phyloP scores from a whole-genome alignment of 2,329 filamentous ascomycete genomes.

The Metarhizium sp. region DNA sequence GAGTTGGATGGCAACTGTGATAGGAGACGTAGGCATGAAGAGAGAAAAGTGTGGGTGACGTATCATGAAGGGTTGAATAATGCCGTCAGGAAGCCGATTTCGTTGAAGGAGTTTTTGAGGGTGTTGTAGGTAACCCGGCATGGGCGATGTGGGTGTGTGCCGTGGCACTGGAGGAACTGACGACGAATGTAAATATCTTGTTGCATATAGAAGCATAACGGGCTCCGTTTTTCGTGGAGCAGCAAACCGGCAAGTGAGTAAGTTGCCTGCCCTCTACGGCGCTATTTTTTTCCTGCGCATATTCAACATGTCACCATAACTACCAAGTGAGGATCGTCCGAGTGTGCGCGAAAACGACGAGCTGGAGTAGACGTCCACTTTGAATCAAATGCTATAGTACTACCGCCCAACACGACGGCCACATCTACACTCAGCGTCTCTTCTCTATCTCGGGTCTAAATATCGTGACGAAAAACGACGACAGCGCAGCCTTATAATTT shows the following conservation, averaged over 20 bases:
- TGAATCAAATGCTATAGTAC: too few relatives aligned
- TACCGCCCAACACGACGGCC: too few relatives aligned
- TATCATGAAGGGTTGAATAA: constrained; percentile 89
- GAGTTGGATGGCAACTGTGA: constrained; percentile 31
- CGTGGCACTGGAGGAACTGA: background rate
- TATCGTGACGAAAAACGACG: background rate
- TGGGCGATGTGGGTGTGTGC: background rate
- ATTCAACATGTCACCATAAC: too few relatives aligned
- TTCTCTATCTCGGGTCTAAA: background rate
- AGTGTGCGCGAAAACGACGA: too few relatives aligned
- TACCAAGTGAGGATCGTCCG: too few relatives aligned
- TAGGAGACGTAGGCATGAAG: constrained; percentile 31
- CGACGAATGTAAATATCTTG: background rate
- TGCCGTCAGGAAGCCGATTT: constrained; percentile 81
- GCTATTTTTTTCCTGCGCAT: too few relatives aligned
- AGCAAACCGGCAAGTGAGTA: too few relatives aligned
- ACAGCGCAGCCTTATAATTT: constrained; percentile 32
- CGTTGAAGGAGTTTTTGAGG: constrained; percentile 66
- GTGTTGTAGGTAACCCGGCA: constrained; percentile 37
- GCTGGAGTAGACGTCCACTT: too few relatives aligned
- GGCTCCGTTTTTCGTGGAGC: too few relatives aligned
- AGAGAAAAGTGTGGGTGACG: constrained; percentile 68
- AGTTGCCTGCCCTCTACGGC: too few relatives aligned
- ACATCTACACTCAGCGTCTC: too few relatives aligned
- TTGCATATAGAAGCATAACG: too few relatives aligned